Evolutionary conservation across 2,329 filamentous ascomycete genomes (phyloP), one percentile per base, ranked within the genome.

Genomic region (Chaetomiaceae sp.): DNA sequence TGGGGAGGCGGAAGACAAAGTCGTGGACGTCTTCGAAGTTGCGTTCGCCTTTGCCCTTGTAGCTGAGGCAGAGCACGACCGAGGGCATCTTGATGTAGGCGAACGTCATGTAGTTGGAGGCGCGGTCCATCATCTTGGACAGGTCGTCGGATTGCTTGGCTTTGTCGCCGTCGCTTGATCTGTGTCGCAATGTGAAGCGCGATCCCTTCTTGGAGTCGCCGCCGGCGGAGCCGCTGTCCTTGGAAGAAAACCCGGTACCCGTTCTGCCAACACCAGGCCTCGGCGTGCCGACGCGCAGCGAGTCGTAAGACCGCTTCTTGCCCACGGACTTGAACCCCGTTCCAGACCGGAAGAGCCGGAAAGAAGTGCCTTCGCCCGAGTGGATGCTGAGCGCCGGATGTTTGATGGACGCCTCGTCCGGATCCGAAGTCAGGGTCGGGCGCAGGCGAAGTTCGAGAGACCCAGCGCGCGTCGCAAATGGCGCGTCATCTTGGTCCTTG

Each of bases 1-100:
- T 86, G 3, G 93, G 93, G 70, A 99, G 82, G 30, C 89, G 85
- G 79, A 99, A 99, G 43, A 99, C 93, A 60, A 99, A 95, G 65
- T 97, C 86, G 69, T 99, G 92, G 14, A 99, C 86, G 68, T 99
- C 95, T 70, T 96, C 90, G 51, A 99, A 79, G 63, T 97, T 99
- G 65, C 91, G 89, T 58, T 95, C 89, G 39, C 91, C 89, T 66
- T 90, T 95, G 64, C 95, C 93, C 68, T 97, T 96, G 77, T 96
- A 96, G 65, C 88, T 95, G 23, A 99, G 77, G 66, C 93, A 99
- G 30, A 99, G 81, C 2, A 97, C 90, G 60, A 99, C 92, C 50
- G 89, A 93, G 2, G 91, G 89, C 63, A 99, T 89, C 68, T 90
- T 93, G 68, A 99, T 90, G 68, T 95, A 91, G 2, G 92, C 86